Base-by-base conservation (phyloP, 208 protist genomes). In the Acanthamoeba healyi region DNA sequence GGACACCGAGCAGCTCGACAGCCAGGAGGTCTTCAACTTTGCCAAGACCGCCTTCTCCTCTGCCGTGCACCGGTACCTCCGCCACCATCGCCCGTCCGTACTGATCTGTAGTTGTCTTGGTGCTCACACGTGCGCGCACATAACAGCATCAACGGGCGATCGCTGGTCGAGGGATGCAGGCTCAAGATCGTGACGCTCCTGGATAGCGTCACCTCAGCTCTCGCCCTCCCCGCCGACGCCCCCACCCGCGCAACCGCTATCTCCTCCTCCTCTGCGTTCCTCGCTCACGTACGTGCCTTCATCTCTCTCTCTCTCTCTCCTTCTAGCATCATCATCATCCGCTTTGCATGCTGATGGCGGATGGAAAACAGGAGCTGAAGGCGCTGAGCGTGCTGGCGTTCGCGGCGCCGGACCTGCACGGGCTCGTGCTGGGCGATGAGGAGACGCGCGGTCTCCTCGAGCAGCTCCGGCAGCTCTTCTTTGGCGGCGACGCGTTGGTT, bases 321-420 rank as follows among this genome's bases (percentile, higher is more conserved):
- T n/a, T n/a, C n/a, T n/a, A n/a, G n/a, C n/a, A 0, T 65, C n/a
- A 34, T 65, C n/a, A 61, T 61, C 3, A 34, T 1, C n/a, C 34
- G n/a, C 17, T 19, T 40, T 14, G 9, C 36, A 32, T 42, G 67
- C 46, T n/a, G 38, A 42, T 17, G 5, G 29, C 36, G n/a, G 4
- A 12, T 49, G 51, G n/a, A n/a, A n/a, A 54, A 6, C 67, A 79
- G 67, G 67, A 79, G 17, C 67, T 79, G 67, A 79, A 79, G 22
- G 67, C 67, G 36, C 67, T 79, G 9, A 79, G 67, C 67, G 67
- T 79, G 32, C 36, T 79, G 36, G 29, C 67, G 22, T 79, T 79
- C n/a, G 67, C 67, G 32, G 67, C 67, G 32, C 67, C 67, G 67
- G 67, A 79, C 67, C 67, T 79, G 67, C 67, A 34, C 67, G 38